Percentiles rank a stretch among this genome's conserved stretches.
These are phyloP conservation scores for Erysimum cheiri DNA, from an alignment of 441 rosid genomes.

Conservation along the genomic window DNA sequence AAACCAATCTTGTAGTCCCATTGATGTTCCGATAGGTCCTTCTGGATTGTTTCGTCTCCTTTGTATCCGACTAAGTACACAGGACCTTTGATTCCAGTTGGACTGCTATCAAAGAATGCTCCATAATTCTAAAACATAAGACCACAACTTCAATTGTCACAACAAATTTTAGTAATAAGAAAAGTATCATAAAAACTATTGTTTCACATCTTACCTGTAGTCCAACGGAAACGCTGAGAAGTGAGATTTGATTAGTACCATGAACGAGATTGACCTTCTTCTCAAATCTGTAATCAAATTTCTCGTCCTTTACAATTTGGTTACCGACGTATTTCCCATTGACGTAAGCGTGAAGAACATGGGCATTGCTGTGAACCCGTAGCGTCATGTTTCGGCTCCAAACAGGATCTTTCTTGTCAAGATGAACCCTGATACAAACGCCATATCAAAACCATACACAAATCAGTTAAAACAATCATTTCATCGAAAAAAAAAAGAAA, in stretches of 20 bases:
- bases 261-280: conserved; percentile 35
- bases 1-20: conserved; percentile 65
- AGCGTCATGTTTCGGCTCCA: conserved; percentile 61
- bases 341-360: conserved; percentile 47
- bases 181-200: background rate
- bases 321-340: conserved; percentile 44
- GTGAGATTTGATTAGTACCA: conserved; percentile 52
- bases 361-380: conserved; percentile 52
- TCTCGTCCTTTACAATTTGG: conserved; percentile 27
- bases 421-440: conserved; percentile 35
- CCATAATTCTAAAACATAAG: conserved; percentile 45
- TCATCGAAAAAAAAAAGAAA: background rate
- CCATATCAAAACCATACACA: background rate
- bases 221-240: conserved; percentile 61
- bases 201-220: conserved; percentile 41
- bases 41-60: conserved; percentile 43
- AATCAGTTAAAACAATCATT: background rate
- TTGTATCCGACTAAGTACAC: conserved; percentile 50
- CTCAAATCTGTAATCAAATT: conserved; percentile 45
- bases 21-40: conserved; percentile 46
- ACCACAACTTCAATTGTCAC: conserved; percentile 6
- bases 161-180: background rate
- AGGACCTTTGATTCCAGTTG: conserved; percentile 55
- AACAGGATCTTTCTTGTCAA: conserved; percentile 48
- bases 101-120: conserved; percentile 33